A percentile compares a stretch with the other conserved stretches of the same genome.
Evolutionary conservation across 1,284 basidiomycete genomes (phyloP).

Genomic region (Athelia sp.): DNA sequence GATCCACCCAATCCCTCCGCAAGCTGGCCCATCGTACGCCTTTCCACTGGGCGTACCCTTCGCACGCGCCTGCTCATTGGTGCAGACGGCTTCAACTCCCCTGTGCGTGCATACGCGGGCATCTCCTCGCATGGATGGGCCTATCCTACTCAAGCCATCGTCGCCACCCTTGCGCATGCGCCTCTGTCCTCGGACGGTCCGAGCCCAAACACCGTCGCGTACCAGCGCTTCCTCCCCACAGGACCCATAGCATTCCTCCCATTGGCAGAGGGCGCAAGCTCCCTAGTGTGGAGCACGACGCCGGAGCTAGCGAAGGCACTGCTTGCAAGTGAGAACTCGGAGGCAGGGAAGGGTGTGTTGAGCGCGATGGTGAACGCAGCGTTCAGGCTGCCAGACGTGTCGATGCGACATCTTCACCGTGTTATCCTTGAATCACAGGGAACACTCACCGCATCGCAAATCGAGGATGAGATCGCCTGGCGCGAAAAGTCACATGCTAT

Average conservation of each 20-base stretch:
- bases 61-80: slow-evolving; percentile 81
- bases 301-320: slow-evolving; percentile 75
- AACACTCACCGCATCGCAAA: slow-evolving; percentile 35
- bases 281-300: slow-evolving; percentile 93
- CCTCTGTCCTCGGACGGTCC: slow-evolving; percentile 45
- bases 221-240: slow-evolving; percentile 93
- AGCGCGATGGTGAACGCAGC: slow-evolving; percentile 84
- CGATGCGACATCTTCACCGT: slow-evolving; percentile 66
- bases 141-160: slow-evolving; percentile 88
- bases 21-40: no score
- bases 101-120: slow-evolving; percentile 83
- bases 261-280: slow-evolving; percentile 72
- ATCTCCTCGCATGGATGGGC: slow-evolving; percentile 91
- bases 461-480: slow-evolving; percentile 60
- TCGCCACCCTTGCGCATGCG: slow-evolving; percentile 79
- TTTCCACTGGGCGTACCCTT: slow-evolving; percentile 45
- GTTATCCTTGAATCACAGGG: slow-evolving; percentile 54
- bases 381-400: slow-evolving; percentile 81
- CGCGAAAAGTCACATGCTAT: slow-evolving; percentile 66
- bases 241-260: slow-evolving; percentile 96
- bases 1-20: no score
- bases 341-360: slow-evolving; percentile 62
- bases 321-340: slow-evolving; percentile 27
- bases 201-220: slow-evolving; percentile 79
- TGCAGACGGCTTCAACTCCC: slow-evolving; percentile 94